These are phyloP conservation scores for Tylopilus vinaceipallidus DNA, from an alignment of 768 basidiomycete genomes.

Conservation along the genomic window DNA sequence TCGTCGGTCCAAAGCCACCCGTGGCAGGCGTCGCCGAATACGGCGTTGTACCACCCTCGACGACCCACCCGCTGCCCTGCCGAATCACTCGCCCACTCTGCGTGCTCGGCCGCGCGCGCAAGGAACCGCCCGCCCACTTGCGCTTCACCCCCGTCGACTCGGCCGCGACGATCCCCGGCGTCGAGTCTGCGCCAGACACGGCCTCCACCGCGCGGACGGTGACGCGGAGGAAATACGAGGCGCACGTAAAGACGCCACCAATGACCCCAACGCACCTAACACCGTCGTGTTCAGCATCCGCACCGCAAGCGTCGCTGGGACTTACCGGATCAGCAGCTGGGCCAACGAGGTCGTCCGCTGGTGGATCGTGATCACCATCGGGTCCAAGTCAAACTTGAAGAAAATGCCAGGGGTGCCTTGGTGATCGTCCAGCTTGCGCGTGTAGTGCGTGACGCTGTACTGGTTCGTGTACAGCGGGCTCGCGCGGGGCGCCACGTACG, in stretches of 20 bases:
- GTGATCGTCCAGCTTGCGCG: conserved; percentile 69
- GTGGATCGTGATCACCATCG: conserved; percentile 78
- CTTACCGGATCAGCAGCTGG: conserved; percentile 75
- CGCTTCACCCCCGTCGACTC: conserved; percentile 60
- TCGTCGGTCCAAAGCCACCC: conserved; percentile 25
- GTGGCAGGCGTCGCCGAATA: conserved; percentile 36
- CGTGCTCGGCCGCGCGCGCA: conserved; percentile 51
- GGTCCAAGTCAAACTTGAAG: conserved; percentile 97
- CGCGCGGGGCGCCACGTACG: conserved; percentile 76
- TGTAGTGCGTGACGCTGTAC: conserved; percentile 95
- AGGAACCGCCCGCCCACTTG: conserved; percentile 67
- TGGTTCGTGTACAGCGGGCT: conserved; percentile 71
- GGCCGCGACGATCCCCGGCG: conserved; percentile 59
- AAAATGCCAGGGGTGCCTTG: conserved; percentile 90
- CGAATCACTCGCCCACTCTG: conserved; percentile 43
- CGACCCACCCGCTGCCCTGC: conserved; percentile 59
- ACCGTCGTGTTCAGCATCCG: background rate
- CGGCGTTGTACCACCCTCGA: conserved; percentile 46
- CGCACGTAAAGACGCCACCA: conserved; percentile 86
- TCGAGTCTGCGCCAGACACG: conserved; percentile 52
- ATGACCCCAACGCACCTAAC: conserved; percentile 82
- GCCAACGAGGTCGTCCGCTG: conserved; percentile 84
- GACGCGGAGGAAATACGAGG: conserved; percentile 71
- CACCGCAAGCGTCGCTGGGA: background rate
- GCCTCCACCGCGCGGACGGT: conserved; percentile 63